phyloP scores from a whole-genome alignment of 1,284 basidiomycete genomes.

The Sanghuangporus sanghuang region DNA sequence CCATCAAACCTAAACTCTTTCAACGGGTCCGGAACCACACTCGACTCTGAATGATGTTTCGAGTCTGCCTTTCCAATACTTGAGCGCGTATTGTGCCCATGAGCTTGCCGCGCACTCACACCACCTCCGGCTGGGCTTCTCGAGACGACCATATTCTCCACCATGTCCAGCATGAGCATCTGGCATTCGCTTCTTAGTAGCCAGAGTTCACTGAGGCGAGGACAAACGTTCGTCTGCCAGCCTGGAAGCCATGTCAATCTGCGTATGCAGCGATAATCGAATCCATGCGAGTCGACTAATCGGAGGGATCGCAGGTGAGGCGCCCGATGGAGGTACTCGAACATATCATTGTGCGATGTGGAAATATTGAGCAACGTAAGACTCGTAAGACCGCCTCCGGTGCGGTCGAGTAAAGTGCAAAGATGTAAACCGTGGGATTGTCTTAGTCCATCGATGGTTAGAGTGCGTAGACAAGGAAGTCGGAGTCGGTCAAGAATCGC shows the following conservation, averaged over 20 bases:
- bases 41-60: neutral
- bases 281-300: constrained; percentile 6
- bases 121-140: neutral
- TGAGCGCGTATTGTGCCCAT: neutral
- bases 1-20: constrained; percentile 14
- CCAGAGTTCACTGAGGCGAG: constrained; percentile 7
- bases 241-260: constrained; percentile 3
- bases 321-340: constrained; percentile 8
- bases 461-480: neutral
- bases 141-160: constrained; percentile 4
- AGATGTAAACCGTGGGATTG: constrained; percentile 1
- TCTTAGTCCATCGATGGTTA: constrained; percentile 4
- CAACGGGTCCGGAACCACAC: constrained; percentile 4
- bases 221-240: constrained; percentile 6
- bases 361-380: constrained; percentile 9
- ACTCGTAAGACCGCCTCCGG: neutral
- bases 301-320: constrained; percentile 1
- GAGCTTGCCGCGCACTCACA: neutral
- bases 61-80: neutral
- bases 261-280: constrained; percentile 3
- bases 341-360: constrained; percentile 2
- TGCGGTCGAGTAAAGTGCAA: constrained; percentile 6
- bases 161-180: neutral
- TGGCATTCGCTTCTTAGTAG: constrained; percentile 11
- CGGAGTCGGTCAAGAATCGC: constrained; percentile 7